Conservation (phyloP, 2,329 filamentous ascomycete species). For the Aspergillus sp. region DNA sequence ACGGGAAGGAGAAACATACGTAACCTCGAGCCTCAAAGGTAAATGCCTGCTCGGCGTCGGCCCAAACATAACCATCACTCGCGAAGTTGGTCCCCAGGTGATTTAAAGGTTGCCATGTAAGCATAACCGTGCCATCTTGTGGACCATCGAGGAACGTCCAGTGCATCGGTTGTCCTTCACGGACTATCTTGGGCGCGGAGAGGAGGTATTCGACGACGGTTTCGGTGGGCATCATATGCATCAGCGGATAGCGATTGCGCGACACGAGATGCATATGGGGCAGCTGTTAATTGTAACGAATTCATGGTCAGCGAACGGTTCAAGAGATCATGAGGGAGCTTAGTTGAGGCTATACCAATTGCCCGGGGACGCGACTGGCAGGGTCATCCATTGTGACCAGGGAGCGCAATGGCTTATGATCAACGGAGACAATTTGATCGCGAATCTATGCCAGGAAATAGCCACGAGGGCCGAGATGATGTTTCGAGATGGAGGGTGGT, state of each 20-base stretch:
- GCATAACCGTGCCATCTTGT: constrained; percentile 74
- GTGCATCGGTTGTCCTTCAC: constrained; percentile 80
- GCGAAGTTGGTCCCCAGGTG: constrained; percentile 72
- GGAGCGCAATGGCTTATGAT: constrained; percentile 17
- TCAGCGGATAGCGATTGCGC: constrained; percentile 73
- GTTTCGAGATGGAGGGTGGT: constrained; percentile 11
- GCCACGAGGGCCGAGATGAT: constrained; percentile 5
- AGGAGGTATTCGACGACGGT: constrained; percentile 82
- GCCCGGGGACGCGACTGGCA: constrained; percentile 44
- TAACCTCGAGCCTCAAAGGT: constrained; percentile 71
- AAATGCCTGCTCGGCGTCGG: constrained; percentile 73
- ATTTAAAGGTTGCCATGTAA: constrained; percentile 84
- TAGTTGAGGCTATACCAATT: constrained; percentile 40
- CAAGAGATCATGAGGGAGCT: constrained; percentile 8
- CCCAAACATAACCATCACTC: constrained; percentile 92
- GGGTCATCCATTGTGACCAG: constrained; percentile 46
- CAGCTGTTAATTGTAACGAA: constrained; percentile 54
- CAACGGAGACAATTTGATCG: constrained; percentile 13
- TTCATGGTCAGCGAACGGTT: constrained; percentile 10
- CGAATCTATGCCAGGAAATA: constrained; percentile 2
- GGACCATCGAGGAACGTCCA: constrained; percentile 90
- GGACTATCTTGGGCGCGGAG: constrained; percentile 79
- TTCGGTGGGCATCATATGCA: constrained; percentile 68
- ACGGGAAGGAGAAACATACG: constrained; percentile 45
- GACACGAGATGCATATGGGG: constrained; percentile 89